These are phyloP conservation scores for Aspergillus cejpii DNA, from an alignment of 2,329 filamentous ascomycete species.

Conservation along the genomic window DNA sequence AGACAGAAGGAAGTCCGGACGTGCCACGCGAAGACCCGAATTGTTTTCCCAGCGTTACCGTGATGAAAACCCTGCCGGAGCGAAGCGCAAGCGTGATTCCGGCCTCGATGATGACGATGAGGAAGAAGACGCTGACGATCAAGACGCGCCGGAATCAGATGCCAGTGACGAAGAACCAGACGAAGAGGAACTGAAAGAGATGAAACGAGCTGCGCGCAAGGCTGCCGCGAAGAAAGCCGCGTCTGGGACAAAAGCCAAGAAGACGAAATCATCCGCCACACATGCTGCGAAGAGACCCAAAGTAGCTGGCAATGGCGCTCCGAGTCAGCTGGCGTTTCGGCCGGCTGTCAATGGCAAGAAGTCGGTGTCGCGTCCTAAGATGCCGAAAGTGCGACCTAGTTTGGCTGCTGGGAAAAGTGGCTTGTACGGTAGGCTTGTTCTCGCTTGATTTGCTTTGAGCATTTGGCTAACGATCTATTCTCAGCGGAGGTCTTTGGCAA, in stretches of 20 bases:
- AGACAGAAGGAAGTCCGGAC: conserved; percentile 41
- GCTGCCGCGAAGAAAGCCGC: conserved; percentile 28
- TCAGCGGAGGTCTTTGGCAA: conserved; percentile 55
- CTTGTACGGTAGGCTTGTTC: conserved; percentile 47
- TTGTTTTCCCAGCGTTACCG: conserved; percentile 37
- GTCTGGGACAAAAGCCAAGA: conserved; percentile 36
- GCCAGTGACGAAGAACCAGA: conserved; percentile 37
- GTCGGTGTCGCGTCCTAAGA: conserved; percentile 44
- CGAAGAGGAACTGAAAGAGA: conserved; percentile 46
- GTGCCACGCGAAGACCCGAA: conserved; percentile 39
- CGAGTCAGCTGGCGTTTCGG: conserved; percentile 50
- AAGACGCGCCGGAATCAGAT: conserved; percentile 34
- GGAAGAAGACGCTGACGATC: conserved; percentile 24
- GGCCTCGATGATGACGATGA: conserved; percentile 34
- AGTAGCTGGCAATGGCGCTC: conserved; percentile 45
- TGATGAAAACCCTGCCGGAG: conserved; percentile 21
- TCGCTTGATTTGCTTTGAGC: neutral
- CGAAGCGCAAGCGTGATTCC: conserved; percentile 48
- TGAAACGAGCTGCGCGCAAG: conserved; percentile 33
- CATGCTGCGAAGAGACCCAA: conserved; percentile 50
- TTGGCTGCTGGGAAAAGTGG: conserved; percentile 49
- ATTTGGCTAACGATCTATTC: conserved; percentile 21
- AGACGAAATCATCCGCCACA: conserved; percentile 19
- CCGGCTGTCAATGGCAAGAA: conserved; percentile 43
- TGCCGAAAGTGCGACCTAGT: conserved; percentile 47